Conservation (phyloP, 1,139 yeast species). For the Saccharomycopsis hybrid region DNA sequence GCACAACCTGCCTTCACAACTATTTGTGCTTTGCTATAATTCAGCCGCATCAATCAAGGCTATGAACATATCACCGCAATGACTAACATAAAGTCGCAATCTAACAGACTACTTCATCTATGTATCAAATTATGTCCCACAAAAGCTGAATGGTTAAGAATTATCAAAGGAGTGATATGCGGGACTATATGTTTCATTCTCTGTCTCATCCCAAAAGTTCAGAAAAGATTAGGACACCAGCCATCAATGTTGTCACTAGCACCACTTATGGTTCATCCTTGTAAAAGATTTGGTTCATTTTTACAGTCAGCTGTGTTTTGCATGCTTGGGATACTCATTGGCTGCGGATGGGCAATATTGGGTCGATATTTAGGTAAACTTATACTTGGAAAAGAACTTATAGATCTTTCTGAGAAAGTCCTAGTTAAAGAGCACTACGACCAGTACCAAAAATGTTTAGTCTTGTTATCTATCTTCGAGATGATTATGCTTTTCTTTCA, state of each 20-base stretch:
- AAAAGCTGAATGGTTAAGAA: conserved; percentile 23
- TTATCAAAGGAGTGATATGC: conserved; percentile 34
- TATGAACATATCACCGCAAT: too few relatives aligned
- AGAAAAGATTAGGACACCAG: conserved; percentile 33
- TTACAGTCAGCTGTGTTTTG: conserved; percentile 37
- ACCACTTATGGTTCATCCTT: conserved; percentile 43
- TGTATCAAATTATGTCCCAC: too few relatives aligned
- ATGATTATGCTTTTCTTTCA: conserved; percentile 39
- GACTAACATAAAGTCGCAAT: too few relatives aligned
- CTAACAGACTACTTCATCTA: too few relatives aligned
- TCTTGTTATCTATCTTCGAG: conserved; percentile 38
- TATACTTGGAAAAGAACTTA: conserved; percentile 30
- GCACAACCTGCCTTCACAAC: too few relatives aligned
- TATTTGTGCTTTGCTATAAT: too few relatives aligned
- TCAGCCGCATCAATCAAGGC: too few relatives aligned
- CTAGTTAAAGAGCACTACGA: conserved; percentile 28
- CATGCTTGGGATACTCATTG: conserved; percentile 36
- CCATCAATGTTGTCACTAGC: conserved; percentile 39
- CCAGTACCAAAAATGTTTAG: conserved; percentile 35
- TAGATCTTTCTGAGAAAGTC: conserved; percentile 26
- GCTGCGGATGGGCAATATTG: conserved; percentile 36
- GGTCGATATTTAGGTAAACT: conserved; percentile 37
- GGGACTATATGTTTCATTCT: conserved; percentile 36
- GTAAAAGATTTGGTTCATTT: conserved; percentile 42
- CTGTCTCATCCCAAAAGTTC: conserved; percentile 33